phyloP scores from a whole-genome alignment of 805 yeast species.

The Starmerella geochares region DNA sequence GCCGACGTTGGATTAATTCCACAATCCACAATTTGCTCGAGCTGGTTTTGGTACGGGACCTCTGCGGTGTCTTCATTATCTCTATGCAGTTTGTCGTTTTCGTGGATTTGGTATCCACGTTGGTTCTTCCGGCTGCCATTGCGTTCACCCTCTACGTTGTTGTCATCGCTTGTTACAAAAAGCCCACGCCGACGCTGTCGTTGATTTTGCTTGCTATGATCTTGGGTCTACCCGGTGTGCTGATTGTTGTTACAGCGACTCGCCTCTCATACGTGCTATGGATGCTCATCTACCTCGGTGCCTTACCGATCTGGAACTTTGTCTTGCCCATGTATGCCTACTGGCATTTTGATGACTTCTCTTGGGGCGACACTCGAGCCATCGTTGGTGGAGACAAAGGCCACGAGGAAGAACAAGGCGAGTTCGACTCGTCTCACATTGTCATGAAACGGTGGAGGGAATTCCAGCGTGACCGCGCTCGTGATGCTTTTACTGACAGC shows the following conservation, averaged over 20 bases:
- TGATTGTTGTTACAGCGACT: conserved; percentile 73
- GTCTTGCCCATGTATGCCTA: conserved; percentile 75
- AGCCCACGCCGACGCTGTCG: conserved; percentile 69
- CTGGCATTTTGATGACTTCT: conserved; percentile 93
- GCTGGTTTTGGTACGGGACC: conserved; percentile 67
- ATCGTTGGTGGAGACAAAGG: conserved; percentile 58
- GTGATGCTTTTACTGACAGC: not conserved
- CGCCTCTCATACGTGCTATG: conserved; percentile 62
- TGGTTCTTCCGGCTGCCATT: conserved; percentile 82
- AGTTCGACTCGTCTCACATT: conserved; percentile 83
- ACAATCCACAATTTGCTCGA: conserved; percentile 89
- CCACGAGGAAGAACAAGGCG: conserved; percentile 65
- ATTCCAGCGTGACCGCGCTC: conserved; percentile 62
- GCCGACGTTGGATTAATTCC: conserved; percentile 95
- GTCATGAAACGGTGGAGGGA: conserved; percentile 93
- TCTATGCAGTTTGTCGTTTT: conserved; percentile 88
- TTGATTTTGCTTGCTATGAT: conserved; percentile 65
- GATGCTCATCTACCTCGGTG: conserved; percentile 65
- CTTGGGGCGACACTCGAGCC: conserved; percentile 94
- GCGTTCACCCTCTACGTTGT: conserved; percentile 72
- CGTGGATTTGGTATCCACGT: conserved; percentile 75
- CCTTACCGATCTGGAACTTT: conserved; percentile 91
- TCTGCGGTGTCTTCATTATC: conserved; percentile 90
- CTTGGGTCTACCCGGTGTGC: conserved; percentile 74
- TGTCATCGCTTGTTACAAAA: conserved; percentile 54